A percentile compares a stretch with the other conserved stretches of the same genome.
These are phyloP conservation scores for Papilionanthe hybrid DNA, from an alignment of 116 monocot genomes.

Conservation along the genomic window DNA sequence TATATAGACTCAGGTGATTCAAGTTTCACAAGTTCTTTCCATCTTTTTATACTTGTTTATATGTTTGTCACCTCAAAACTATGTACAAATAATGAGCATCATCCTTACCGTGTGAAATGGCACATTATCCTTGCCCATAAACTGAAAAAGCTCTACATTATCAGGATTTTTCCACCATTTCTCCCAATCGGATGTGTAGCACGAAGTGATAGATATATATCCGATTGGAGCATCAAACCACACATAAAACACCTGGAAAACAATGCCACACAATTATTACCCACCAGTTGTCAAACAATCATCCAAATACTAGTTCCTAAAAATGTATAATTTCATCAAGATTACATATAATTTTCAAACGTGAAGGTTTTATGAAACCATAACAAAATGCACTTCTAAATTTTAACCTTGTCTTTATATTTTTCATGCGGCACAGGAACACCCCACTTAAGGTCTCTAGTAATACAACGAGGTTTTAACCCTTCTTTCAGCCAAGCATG, in stretches of 20 bases:
- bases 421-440: constrained; percentile 95
- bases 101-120: constrained; percentile 87
- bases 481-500: constrained; percentile 94
- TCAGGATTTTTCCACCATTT: constrained; percentile 99
- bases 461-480: constrained; percentile 83
- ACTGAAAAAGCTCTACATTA: constrained; percentile 90
- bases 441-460: constrained; percentile 98
- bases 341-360: constrained; percentile 2
- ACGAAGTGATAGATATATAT: constrained; percentile 85
- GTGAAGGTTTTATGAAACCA: neutral
- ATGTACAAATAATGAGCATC: neutral
- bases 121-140: constrained; percentile 99
- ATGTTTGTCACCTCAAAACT: neutral
- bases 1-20: neutral
- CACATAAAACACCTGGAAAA: constrained; percentile 88
- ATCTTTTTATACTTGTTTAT: neutral
- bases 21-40: neutral
- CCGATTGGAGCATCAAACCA: constrained; percentile 99
- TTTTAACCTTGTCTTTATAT: constrained; percentile 76
- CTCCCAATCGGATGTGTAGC: constrained; percentile 88
- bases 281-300: neutral
- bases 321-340: neutral
- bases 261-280: constrained; percentile 7
- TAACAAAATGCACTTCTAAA: neutral
- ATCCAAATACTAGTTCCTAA: neutral